Base-by-base conservation (phyloP, 805 yeast genomes). In the Candida gorgasii region DNA sequence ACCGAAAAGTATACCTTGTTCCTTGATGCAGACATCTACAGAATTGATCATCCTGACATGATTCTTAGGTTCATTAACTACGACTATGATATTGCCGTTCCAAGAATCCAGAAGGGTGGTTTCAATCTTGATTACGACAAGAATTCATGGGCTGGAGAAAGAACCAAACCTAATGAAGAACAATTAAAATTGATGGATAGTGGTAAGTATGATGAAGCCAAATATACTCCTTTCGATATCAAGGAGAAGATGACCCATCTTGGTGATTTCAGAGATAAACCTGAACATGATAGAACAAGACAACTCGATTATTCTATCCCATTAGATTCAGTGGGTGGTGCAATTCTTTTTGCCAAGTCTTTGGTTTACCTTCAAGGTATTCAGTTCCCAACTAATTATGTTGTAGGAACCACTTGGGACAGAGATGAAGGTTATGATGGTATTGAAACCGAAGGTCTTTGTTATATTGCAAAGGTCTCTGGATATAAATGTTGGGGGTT, bases 291-390 rank as follows among this genome's bases (percentile, higher is more conserved):
- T 13, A 16, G 11, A 6, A 28, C 29, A 2, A 30, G 30, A 28
- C 35, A 42, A 17, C 28, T 40, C 13, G 42, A 36, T 12, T 51
- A 52, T 37, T 7, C 46, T 0, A 58, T 63, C 2, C 53, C 54
- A 22, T 47, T 76, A 17, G 79, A 75, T 47, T 73, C 79, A 2
- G 81, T 76, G 8, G 80, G 81, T 1, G 79, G 80, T 7, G 79
- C 79, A 1, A 63, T 75, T 1, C 58, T 76, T 11, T 75, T 72
- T 45, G 62, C 64, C 7, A 73, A 71, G 45, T 62, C 74, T 8
- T 55, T 64, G 8, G 54, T 76, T 2, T 72, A 65, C 52, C 67
- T 67, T 45, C 77, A 72, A 43, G 80, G 80, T 18, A 61, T 66
- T 3, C 56, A 63, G 18, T 75, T 74, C 52, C 77, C 80, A 3